A percentile compares a stretch with the other conserved stretches of the same genome.
phyloP scores from a whole-genome alignment of 2,329 filamentous ascomycete species.

The Talaromyces sp. region DNA sequence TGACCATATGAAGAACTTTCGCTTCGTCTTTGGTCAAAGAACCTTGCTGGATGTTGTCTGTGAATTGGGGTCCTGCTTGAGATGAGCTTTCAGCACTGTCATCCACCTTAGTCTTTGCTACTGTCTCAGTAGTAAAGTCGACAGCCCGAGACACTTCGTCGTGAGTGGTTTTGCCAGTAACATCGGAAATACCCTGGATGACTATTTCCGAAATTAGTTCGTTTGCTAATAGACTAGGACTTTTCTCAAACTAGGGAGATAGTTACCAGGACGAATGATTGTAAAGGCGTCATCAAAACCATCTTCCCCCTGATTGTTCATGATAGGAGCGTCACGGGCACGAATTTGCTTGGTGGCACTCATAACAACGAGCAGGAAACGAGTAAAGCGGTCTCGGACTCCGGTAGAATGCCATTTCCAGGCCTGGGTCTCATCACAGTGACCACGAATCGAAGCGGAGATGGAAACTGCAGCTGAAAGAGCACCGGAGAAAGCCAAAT shows the following conservation, averaged over 20 bases:
- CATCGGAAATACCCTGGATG: too few relatives aligned
- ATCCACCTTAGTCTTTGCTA: too few relatives aligned
- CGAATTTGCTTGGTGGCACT: slow-evolving; percentile 19
- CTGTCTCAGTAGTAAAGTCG: too few relatives aligned
- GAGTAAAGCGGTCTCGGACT: slow-evolving; percentile 44
- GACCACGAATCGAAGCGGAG: neutral
- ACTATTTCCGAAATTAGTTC: too few relatives aligned
- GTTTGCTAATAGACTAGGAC: too few relatives aligned
- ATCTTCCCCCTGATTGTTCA: slow-evolving; percentile 2
- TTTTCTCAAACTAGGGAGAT: too few relatives aligned
- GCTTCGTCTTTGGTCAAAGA: neutral
- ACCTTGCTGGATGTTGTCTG: neutral
- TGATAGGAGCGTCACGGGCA: slow-evolving; percentile 6
- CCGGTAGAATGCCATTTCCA: slow-evolving; percentile 44
- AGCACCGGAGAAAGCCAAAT: slow-evolving; percentile 43
- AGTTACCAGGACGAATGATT: slow-evolving; percentile 1
- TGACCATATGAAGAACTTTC: slow-evolving; percentile 3
- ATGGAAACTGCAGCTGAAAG: slow-evolving; percentile 49
- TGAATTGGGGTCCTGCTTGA: too few relatives aligned
- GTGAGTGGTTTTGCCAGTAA: too few relatives aligned
- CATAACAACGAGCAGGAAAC: slow-evolving; percentile 43
- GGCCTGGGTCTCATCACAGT: slow-evolving; percentile 39
- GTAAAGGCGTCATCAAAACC: slow-evolving; percentile 7
- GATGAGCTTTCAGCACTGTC: too few relatives aligned
- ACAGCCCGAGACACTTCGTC: too few relatives aligned